phyloP scores from a whole-genome alignment of 1,284 basidiomycete species.

The Moniliella sp. region DNA sequence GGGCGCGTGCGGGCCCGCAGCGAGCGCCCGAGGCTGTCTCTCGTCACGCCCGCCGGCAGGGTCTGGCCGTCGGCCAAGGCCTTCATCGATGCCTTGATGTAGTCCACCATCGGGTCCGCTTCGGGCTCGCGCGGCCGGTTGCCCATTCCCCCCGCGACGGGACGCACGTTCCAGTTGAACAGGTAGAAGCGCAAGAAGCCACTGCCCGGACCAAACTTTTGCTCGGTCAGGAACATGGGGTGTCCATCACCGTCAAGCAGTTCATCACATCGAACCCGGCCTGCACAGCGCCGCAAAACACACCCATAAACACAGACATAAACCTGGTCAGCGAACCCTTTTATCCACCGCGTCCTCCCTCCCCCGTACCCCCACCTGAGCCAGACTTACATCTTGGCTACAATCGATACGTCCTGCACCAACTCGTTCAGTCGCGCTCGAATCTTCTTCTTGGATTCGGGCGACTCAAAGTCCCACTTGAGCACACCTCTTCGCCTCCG shows the following conservation, averaged over 20 bases:
- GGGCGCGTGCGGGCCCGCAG: background rate
- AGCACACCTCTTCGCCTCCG: slow-evolving; percentile 12
- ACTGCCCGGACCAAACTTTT: slow-evolving; percentile 68
- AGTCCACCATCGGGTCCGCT: slow-evolving; percentile 15
- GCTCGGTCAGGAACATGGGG: slow-evolving; percentile 56
- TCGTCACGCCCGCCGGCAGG: background rate
- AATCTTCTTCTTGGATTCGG: slow-evolving; percentile 45
- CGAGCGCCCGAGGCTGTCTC: background rate
- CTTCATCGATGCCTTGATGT: slow-evolving; percentile 3
- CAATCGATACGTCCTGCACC: slow-evolving; percentile 53
- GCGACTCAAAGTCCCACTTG: slow-evolving; percentile 33
- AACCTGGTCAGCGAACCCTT: too few relatives aligned
- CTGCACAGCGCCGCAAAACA: too few relatives aligned
- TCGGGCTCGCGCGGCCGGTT: slow-evolving; percentile 17
- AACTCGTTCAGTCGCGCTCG: slow-evolving; percentile 53
- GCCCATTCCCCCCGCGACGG: slow-evolving; percentile 27
- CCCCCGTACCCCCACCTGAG: slow-evolving; percentile 3
- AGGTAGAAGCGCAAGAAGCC: slow-evolving; percentile 73
- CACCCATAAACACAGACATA: too few relatives aligned
- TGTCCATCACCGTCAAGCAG: slow-evolving; percentile 82
- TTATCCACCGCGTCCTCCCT: background rate
- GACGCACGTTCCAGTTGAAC: slow-evolving; percentile 36
- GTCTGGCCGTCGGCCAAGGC: slow-evolving; percentile 1
- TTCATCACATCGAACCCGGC: slow-evolving; percentile 88
- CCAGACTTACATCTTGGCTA: slow-evolving; percentile 43